Conservation (phyloP, 2,329 filamentous ascomycete species). For the Cladosporium sp. region DNA sequence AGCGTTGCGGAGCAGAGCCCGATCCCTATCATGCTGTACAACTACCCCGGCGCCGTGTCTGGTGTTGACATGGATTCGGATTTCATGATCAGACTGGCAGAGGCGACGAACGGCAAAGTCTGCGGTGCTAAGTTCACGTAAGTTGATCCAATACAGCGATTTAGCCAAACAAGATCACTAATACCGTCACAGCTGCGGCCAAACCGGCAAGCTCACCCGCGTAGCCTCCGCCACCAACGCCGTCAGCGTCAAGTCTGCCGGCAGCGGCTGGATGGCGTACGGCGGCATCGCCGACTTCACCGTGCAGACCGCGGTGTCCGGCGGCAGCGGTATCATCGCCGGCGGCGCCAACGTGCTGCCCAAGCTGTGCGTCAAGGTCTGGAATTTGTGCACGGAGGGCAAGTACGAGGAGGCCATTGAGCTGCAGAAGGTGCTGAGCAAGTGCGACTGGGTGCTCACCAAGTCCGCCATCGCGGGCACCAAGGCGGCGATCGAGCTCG, state of each 20-base stretch:
- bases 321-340: slow-evolving; percentile 77
- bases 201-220: slow-evolving; percentile 81
- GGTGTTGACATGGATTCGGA: slow-evolving; percentile 89
- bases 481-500: slow-evolving; percentile 72
- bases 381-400: slow-evolving; percentile 67
- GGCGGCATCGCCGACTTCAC: slow-evolving; percentile 86
- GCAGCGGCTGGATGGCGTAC: slow-evolving; percentile 68
- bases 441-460: slow-evolving; percentile 76
- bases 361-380: slow-evolving; percentile 71
- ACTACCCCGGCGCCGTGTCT: slow-evolving; percentile 81
- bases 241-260: slow-evolving; percentile 52
- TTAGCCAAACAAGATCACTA: neutral
- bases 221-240: slow-evolving; percentile 68
- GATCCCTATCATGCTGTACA: slow-evolving; percentile 78
- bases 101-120: slow-evolving; percentile 66
- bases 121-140: slow-evolving; percentile 88
- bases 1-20: slow-evolving; percentile 69
- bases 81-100: slow-evolving; percentile 69
- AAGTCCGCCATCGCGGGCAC: slow-evolving; percentile 81
- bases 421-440: slow-evolving; percentile 70
- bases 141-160: neutral
- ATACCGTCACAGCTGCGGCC: slow-evolving; percentile 44
- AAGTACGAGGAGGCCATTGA: slow-evolving; percentile 68
- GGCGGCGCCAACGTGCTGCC: slow-evolving; percentile 82
- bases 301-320: slow-evolving; percentile 69